These are phyloP conservation scores for Hypsizygus marmoreus DNA, from an alignment of 768 basidiomycete species.

Conservation along the genomic window DNA sequence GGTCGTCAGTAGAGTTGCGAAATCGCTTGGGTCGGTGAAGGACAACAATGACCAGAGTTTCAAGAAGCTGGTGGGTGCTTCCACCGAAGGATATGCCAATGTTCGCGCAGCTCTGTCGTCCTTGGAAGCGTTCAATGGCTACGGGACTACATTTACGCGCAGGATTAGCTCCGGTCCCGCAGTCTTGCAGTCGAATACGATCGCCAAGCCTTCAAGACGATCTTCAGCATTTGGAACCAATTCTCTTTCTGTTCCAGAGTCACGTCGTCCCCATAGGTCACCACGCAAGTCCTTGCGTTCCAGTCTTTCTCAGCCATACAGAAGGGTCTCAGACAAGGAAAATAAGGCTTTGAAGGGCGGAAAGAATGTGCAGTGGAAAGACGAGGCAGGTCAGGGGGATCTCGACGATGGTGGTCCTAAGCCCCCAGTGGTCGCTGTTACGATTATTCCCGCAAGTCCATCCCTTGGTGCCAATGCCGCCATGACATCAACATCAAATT, in stretches of 20 bases:
- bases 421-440: slow-evolving; percentile 31
- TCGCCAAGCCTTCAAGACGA: slow-evolving; percentile 33
- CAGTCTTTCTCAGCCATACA: slow-evolving; percentile 62
- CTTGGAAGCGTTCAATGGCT: slow-evolving; percentile 54
- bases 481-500: slow-evolving; percentile 23
- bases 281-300: slow-evolving; percentile 77
- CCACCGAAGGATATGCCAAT: slow-evolving; percentile 59
- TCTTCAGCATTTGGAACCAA: slow-evolving; percentile 41
- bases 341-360: slow-evolving; percentile 54
- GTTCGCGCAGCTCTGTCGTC: slow-evolving; percentile 32
- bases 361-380: slow-evolving; percentile 86
- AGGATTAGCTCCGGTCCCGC: slow-evolving; percentile 54
- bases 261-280: slow-evolving; percentile 56
- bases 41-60: slow-evolving; percentile 74
- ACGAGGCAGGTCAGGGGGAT: slow-evolving; percentile 82
- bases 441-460: slow-evolving; percentile 47
- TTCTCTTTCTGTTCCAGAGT: slow-evolving; percentile 47
- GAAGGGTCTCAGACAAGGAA: slow-evolving; percentile 65
- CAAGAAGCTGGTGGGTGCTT: slow-evolving; percentile 64
- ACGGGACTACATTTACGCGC: slow-evolving; percentile 48
- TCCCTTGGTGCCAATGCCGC: slow-evolving; percentile 23
- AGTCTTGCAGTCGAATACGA: slow-evolving; percentile 33
- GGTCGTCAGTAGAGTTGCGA: slow-evolving; percentile 48
- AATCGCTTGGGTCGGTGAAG: slow-evolving; percentile 53
- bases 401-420: slow-evolving; percentile 63